Percentiles rank a stretch among this genome's conserved stretches.
Evolutionary conservation across 2,329 filamentous ascomycete species (phyloP).

Genomic region (Botrytis deweyae): DNA sequence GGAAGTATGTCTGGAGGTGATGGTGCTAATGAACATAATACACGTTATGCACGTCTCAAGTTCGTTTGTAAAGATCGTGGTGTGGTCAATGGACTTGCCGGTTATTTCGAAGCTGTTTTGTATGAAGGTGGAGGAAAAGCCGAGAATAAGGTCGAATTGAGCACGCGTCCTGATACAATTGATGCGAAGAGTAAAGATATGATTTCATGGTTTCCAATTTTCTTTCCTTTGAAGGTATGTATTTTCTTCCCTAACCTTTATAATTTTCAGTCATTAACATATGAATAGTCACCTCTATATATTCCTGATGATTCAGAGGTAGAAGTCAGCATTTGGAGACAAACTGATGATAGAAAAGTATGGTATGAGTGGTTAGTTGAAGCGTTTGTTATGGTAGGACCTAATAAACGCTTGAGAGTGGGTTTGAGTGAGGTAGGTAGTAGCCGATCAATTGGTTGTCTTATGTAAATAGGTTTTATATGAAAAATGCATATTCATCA

Average conservation of each 20-base stretch:
- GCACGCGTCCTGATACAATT: slow-evolving; percentile 89
- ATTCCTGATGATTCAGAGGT: slow-evolving; percentile 82
- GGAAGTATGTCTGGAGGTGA: slow-evolving; percentile 73
- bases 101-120: slow-evolving; percentile 96
- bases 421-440: slow-evolving; percentile 66
- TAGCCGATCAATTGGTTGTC: slow-evolving; percentile 66
- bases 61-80: slow-evolving; percentile 79
- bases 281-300: slow-evolving; percentile 71
- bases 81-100: slow-evolving; percentile 84
- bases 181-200: slow-evolving; percentile 92
- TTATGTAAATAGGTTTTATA: slow-evolving; percentile 53
- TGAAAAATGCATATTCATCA: not conserved
- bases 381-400: slow-evolving; percentile 66
- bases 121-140: slow-evolving; percentile 58
- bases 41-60: slow-evolving; percentile 71
- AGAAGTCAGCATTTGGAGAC: slow-evolving; percentile 91
- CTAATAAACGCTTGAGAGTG: slow-evolving; percentile 62
- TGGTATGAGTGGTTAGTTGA: slow-evolving; percentile 99
- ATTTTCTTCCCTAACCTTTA: not conserved
- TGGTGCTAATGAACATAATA: slow-evolving; percentile 88
- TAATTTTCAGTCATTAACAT: slow-evolving; percentile 28
- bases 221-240: slow-evolving; percentile 88
- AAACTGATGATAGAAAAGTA: slow-evolving; percentile 91
- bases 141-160: slow-evolving; percentile 72
- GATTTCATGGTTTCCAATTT: slow-evolving; percentile 99